These are phyloP conservation scores for Pestalotiopsis sp. DNA, from an alignment of 2,329 filamentous ascomycete species.

Conservation along the genomic window DNA sequence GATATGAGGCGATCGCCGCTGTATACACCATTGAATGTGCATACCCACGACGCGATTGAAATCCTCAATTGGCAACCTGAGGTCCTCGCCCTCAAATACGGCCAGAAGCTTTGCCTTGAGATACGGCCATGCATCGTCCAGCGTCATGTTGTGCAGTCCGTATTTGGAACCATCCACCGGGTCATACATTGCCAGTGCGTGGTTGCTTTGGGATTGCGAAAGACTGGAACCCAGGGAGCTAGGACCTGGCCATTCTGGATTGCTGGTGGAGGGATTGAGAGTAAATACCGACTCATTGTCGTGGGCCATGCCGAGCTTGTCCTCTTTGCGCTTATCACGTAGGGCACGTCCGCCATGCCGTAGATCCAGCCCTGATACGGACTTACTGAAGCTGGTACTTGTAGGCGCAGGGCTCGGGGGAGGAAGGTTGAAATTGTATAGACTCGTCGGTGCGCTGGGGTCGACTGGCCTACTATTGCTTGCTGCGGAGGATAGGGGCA, in stretches of 20 bases:
- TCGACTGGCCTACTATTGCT: conserved; percentile 79
- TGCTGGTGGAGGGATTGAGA: conserved; percentile 22
- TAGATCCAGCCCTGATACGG: conserved; percentile 78
- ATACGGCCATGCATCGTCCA: conserved; percentile 83
- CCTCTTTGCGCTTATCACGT: conserved; percentile 80
- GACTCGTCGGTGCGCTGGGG: conserved; percentile 72
- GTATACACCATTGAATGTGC: conserved; percentile 78
- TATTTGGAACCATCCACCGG: conserved; percentile 60
- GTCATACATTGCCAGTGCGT: conserved; percentile 52
- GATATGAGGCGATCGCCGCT: conserved; percentile 69
- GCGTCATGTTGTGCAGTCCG: conserved; percentile 70
- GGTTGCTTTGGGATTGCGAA: conserved; percentile 37
- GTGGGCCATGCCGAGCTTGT: conserved; percentile 54
- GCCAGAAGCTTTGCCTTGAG: conserved; percentile 75
- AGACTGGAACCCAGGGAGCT: conserved; percentile 48
- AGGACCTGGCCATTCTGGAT: conserved; percentile 55
- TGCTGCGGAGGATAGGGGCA: conserved; percentile 74
- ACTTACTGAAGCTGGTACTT: conserved; percentile 73
- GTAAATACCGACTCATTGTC: conserved; percentile 54
- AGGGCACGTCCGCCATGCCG: conserved; percentile 76
- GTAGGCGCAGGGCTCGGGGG: conserved; percentile 72
- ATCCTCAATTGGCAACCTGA: conserved; percentile 80
- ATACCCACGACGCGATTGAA: conserved; percentile 80
- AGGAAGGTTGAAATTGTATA: conserved; percentile 79
- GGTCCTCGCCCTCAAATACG: conserved; percentile 80